Base-by-base conservation (phyloP, 106 monocot genomes). In the Amphibolis antarctica region DNA sequence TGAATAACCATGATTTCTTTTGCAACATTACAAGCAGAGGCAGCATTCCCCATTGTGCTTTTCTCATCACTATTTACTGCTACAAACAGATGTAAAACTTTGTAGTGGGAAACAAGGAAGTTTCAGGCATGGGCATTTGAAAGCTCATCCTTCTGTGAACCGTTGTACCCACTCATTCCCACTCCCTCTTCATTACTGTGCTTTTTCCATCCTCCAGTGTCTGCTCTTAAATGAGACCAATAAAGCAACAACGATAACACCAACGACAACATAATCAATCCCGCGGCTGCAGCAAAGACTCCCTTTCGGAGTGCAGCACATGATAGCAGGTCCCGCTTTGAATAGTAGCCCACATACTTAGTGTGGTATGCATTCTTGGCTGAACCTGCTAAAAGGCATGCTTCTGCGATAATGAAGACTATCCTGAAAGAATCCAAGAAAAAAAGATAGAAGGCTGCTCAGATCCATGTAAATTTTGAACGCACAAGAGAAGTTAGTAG, bases 331-430 rank as follows among this genome's bases (percentile, higher is more conserved):
- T 98, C 98, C 48, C 73, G 67, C 66, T 87, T 91, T 10, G 21
- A 30, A 53, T 75, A 91, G 71, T 85, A 67, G 0, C 98, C 98
- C 9, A 84, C 20, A 20, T 98, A 98, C 60, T 91, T 91, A 11
- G 98, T 98, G 59, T 98, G 98, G 73, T 98, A 91, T 15, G 91
- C 98, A 68, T 98, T 98, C 67, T 84, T 84, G 12, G 77, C 98
- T 42, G 98, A 90, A 63, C 98, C 98, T 10, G 87, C 91, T 21
- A 98, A 13, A 1, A 98, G 87, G 62, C 86, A 91, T 45, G 62
- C 85, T 53, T 87, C 98, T 10, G 98, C 91, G 28, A 73, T 71
- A 21, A 88, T 12, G 67, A 91, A 98, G 56, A 65, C 83, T 47
- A 98, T 42, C 98, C 98, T 98, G 70, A 13, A 26, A 43, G 15